These are phyloP conservation scores for Rhynchospora tenuis DNA, from an alignment of 176 grass and related monocot species.

Conservation along the genomic window DNA sequence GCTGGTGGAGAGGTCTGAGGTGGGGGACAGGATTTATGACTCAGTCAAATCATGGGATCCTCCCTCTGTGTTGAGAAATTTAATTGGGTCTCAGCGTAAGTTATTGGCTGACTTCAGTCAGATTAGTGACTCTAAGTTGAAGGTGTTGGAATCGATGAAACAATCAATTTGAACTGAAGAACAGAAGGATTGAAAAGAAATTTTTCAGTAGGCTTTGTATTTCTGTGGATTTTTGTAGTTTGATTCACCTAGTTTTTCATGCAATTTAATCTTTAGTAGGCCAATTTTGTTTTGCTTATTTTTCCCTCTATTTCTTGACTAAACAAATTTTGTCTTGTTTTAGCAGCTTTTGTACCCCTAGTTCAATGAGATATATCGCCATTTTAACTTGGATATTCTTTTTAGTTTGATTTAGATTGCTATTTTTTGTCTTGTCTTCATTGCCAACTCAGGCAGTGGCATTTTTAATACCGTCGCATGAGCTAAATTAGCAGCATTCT, in stretches of 20 bases:
- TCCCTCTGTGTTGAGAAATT: conserved; percentile 43
- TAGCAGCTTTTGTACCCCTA: neutral
- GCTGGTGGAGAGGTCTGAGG: conserved; percentile 20
- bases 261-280: neutral
- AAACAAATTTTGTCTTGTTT: conserved; percentile 33
- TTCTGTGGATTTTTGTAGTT: conserved; percentile 21
- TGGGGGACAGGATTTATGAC: conserved; percentile 49
- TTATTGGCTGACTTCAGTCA: conserved; percentile 39
- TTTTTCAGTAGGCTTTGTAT: conserved; percentile 32
- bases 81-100: conserved; percentile 40
- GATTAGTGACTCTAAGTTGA: conserved; percentile 55
- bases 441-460: neutral
- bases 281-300: conserved; percentile 22
- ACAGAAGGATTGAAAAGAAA: conserved; percentile 19
- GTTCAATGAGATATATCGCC: neutral
- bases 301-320: conserved; percentile 13
- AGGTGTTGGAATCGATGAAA: conserved; percentile 36
- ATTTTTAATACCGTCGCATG: neutral
- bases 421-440: neutral
- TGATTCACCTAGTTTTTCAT: conserved; percentile 23
- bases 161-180: conserved; percentile 18
- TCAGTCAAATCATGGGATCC: conserved; percentile 57
- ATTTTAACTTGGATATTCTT: neutral
- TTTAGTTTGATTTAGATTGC: neutral
- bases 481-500: neutral